Evolutionary conservation across 2,329 filamentous ascomycete species (phyloP).

Genomic region (Ciborinia camelliae): DNA sequence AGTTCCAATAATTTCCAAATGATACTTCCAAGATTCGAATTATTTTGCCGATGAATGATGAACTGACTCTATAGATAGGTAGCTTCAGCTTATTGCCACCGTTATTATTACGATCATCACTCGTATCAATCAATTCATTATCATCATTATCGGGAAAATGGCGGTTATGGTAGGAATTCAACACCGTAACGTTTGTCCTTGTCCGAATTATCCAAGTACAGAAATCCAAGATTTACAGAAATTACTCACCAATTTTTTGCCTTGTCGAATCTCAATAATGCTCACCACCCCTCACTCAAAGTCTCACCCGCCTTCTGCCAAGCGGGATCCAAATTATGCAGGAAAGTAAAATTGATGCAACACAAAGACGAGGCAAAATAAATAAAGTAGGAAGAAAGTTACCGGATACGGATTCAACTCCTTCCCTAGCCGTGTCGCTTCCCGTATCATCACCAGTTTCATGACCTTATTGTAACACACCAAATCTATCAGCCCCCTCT

Average conservation of each 20-base stretch:
- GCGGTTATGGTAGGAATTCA: background rate
- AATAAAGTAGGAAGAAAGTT: background rate
- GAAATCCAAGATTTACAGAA: background rate
- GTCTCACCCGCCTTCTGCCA: constrained; percentile 5
- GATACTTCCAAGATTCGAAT: background rate
- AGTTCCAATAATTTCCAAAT: background rate
- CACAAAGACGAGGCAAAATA: background rate
- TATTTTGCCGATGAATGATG: background rate
- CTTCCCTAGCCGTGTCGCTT: constrained; percentile 3
- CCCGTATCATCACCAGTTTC: constrained; percentile 15
- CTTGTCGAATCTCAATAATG: too few relatives aligned
- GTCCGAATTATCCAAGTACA: background rate
- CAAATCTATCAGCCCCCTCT: constrained; percentile 13
- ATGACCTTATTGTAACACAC: background rate
- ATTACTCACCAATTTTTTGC: constrained; percentile 6
- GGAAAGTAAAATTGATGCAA: background rate
- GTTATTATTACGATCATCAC: background rate
- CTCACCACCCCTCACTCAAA: constrained; percentile 1
- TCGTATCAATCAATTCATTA: background rate
- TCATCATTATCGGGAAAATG: constrained; percentile 2
- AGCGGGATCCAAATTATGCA: background rate
- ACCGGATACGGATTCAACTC: background rate
- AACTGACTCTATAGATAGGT: background rate
- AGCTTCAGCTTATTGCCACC: constrained; percentile 12
- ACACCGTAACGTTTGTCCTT: background rate